Evolutionary conservation across 2,329 filamentous ascomycete species (phyloP), one percentile per base, ranked within the genome.

Genomic region (Pseudocercospora ulei): DNA sequence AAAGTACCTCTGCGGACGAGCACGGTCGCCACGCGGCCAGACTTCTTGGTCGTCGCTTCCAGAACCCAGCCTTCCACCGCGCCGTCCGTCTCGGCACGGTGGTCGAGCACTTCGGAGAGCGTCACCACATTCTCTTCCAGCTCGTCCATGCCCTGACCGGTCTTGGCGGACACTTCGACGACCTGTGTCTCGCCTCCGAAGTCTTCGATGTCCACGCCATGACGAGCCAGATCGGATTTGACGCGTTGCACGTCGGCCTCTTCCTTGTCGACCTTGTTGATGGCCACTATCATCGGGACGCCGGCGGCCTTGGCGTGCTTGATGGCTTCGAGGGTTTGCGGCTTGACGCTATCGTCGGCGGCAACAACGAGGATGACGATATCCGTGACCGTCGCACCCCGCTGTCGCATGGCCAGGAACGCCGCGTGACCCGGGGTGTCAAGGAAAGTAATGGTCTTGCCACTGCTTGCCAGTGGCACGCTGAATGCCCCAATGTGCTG

Each of bases 401-500:
- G 80, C 59, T 94, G 84, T 19, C 90, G 80, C 90, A 98, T 98
- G 24, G 80, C 82, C 50, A 96, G 66, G 63, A 98, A 98, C 0
- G 90, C 92, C 17, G 88, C 85, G 64, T 98, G 90, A 1, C 90
- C 90, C 1, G 90, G 90, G 0, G 90, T 98, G 58, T 98, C 90
- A 17, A 98, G 71, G 67, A 98, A 98, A 0, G 92, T 98, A 51
- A 98, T 94, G 23, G 77, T 76, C 62, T 88, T 92, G 27, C 87
- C 87, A 3, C 77, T 78, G 36, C 47, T 50, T 13, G 52, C 79
- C 70, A 98, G 78, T 11, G 75, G 75, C 1, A 98, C 90, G 4
- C 86, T 86, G 65, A 98, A 98, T 9, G 90, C 90, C 62, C 90
- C 92, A 50, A 98, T 98, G 57, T 98, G 90, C 61, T 98, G 90